phyloP scores from a whole-genome alignment of 352 stramenopile species.

The Pythium phragmiticola region DNA sequence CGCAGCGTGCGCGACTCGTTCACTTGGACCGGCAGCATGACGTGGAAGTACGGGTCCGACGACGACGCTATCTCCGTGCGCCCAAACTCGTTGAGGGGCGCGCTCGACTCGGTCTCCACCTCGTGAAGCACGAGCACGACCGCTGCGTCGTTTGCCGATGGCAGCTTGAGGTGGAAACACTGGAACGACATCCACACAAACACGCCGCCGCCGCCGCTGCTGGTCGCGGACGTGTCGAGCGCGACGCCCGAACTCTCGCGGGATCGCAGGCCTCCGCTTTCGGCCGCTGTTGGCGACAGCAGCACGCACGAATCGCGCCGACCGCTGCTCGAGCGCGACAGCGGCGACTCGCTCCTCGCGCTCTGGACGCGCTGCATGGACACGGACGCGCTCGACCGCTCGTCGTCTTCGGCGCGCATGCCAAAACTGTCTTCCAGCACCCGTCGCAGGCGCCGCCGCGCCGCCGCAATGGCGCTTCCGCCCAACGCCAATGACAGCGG shows the following conservation, averaged over 20 bases:
- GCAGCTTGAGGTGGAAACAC: constrained; percentile 76
- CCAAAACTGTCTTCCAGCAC: constrained; percentile 34
- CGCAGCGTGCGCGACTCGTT: constrained; percentile 48
- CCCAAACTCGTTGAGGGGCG: constrained; percentile 54
- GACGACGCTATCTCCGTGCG: constrained; percentile 74
- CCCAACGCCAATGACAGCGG: constrained; percentile 62
- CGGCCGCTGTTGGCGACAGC: constrained; percentile 1
- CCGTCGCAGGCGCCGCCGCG: constrained; percentile 37
- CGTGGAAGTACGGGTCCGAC: constrained; percentile 70
- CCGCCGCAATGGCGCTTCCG: constrained; percentile 47
- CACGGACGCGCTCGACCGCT: constrained; percentile 6
- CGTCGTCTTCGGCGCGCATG: constrained; percentile 28
- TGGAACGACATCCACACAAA: constrained; percentile 83
- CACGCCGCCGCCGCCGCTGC: background rate
- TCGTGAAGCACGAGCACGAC: constrained; percentile 70
- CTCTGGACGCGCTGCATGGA: constrained; percentile 7
- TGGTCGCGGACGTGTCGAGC: background rate
- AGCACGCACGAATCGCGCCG: constrained; percentile 10
- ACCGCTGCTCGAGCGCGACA: constrained; percentile 24
- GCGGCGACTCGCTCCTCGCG: constrained; percentile 8
- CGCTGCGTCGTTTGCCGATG: constrained; percentile 52
- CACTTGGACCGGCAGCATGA: constrained; percentile 75
- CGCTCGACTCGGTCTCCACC: constrained; percentile 43
- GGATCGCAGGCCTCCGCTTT: background rate
- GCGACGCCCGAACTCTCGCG: constrained; percentile 19